Conservation (phyloP, 2,329 filamentous ascomycete genomes). For the Colletotrichum sp. region DNA sequence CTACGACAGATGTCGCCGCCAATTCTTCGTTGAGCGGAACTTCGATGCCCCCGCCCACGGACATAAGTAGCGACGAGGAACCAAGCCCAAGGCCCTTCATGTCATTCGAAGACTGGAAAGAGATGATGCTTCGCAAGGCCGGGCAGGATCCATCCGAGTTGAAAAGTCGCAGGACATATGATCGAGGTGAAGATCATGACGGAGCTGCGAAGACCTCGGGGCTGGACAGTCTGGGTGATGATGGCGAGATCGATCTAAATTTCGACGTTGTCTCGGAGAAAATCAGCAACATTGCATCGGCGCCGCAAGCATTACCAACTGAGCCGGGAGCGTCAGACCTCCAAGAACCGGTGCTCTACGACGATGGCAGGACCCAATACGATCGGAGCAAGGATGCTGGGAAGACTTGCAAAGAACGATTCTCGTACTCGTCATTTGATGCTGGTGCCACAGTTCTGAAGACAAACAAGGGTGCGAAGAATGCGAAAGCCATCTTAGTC, state of each 20-base stretch:
- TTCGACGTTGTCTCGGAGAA: constrained; percentile 56
- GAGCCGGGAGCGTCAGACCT: constrained; percentile 20
- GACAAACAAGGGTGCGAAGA: constrained; percentile 85
- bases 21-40: neutral
- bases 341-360: constrained; percentile 48
- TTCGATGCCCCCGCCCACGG: neutral
- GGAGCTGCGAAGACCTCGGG: constrained; percentile 62
- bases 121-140: constrained; percentile 83
- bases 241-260: constrained; percentile 76
- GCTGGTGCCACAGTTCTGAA: constrained; percentile 94
- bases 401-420: constrained; percentile 96
- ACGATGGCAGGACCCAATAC: constrained; percentile 55
- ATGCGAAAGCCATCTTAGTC: constrained; percentile 84
- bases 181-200: constrained; percentile 53
- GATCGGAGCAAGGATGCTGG: constrained; percentile 89
- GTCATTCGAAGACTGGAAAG: constrained; percentile 99
- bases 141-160: constrained; percentile 70
- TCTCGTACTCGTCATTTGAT: constrained; percentile 97
- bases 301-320: neutral
- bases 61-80: constrained; percentile 5
- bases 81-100: constrained; percentile 68
- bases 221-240: constrained; percentile 82
- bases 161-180: constrained; percentile 64
- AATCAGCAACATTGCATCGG: constrained; percentile 30
- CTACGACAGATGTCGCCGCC: constrained; percentile 22